Percentiles rank a stretch among this genome's conserved stretches.
phyloP scores from a whole-genome alignment of 106 monocot genomes.

The Cymbidium sinense region DNA sequence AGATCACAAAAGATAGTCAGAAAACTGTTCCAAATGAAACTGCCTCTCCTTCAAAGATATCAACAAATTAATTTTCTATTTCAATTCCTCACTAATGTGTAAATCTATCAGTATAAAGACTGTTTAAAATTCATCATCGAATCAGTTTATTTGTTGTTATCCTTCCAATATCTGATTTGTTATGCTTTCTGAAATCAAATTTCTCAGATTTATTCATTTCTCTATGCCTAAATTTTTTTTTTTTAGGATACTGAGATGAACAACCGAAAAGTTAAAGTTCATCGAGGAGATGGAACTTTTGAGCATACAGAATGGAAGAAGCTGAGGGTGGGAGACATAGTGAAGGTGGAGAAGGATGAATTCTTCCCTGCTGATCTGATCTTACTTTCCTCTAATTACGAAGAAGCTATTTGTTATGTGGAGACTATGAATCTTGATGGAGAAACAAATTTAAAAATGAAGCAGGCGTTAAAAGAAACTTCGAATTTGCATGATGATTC shows the following conservation, averaged over 20 bases:
- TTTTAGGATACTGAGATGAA: constrained; percentile 80
- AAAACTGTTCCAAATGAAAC: too few species aligned
- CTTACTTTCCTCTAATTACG: constrained; percentile 83
- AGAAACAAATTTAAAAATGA: constrained; percentile 89
- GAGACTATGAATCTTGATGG: constrained; percentile 98
- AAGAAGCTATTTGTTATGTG: constrained; percentile 88
- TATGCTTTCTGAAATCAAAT: not conserved
- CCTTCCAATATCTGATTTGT: not conserved
- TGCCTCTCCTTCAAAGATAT: too few species aligned
- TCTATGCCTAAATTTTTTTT: not conserved
- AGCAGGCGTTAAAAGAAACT: constrained; percentile 69
- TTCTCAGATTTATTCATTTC: not conserved
- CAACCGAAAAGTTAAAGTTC: constrained; percentile 61
- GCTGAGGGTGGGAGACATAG: constrained; percentile 76
- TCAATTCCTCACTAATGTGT: not conserved
- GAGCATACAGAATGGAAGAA: constrained; percentile 58
- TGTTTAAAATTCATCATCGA: too few species aligned
- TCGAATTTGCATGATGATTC: constrained; percentile 55
- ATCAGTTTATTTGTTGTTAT: too few species aligned
- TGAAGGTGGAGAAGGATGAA: constrained; percentile 79
- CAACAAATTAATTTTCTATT: not conserved
- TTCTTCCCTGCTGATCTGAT: constrained; percentile 88
- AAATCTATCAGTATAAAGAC: not conserved
- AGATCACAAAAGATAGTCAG: too few species aligned
- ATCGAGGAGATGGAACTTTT: constrained; percentile 51